Evolutionary conservation across 306 rosid species (phyloP).

Genomic region (Vicia villosa): DNA sequence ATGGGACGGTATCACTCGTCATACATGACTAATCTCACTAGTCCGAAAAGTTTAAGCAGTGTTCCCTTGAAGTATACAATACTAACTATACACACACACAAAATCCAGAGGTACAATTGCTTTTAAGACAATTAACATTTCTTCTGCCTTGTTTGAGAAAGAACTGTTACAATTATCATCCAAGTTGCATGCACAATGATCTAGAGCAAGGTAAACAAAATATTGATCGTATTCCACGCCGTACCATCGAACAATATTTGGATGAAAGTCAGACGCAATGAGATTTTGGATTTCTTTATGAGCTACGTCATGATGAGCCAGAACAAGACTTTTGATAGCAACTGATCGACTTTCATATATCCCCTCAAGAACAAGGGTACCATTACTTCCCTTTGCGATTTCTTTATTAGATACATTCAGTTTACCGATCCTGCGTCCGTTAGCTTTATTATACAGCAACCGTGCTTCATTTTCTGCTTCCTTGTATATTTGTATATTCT

Average conservation of each 20-base stretch:
- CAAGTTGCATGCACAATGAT: conserved; percentile 73
- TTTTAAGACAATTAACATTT: neutral
- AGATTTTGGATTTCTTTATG: conserved; percentile 78
- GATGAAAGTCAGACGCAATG: conserved; percentile 81
- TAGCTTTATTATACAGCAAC: conserved; percentile 32
- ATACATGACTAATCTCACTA: neutral
- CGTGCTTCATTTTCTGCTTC: conserved; percentile 38
- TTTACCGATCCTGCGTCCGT: conserved; percentile 74
- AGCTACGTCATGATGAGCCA: conserved; percentile 74
- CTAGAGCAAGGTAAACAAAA: conserved; percentile 79
- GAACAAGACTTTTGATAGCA: conserved; percentile 88
- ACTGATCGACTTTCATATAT: conserved; percentile 71
- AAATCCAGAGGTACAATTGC: neutral
- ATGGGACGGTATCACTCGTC: neutral
- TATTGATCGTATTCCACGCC: conserved; percentile 80
- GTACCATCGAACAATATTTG: conserved; percentile 83
- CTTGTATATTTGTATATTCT: conserved; percentile 8
- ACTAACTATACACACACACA: conserved; percentile 5
- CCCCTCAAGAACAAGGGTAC: conserved; percentile 81
- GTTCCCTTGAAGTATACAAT: conserved; percentile 4
- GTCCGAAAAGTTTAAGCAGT: neutral
- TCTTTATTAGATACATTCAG: conserved; percentile 56
- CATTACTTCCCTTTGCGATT: conserved; percentile 90
- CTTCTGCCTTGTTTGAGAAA: neutral
- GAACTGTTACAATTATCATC: conserved; percentile 38